phyloP scores from a whole-genome alignment of 2,329 filamentous ascomycete genomes.

The Trichoderma lentiforme region DNA sequence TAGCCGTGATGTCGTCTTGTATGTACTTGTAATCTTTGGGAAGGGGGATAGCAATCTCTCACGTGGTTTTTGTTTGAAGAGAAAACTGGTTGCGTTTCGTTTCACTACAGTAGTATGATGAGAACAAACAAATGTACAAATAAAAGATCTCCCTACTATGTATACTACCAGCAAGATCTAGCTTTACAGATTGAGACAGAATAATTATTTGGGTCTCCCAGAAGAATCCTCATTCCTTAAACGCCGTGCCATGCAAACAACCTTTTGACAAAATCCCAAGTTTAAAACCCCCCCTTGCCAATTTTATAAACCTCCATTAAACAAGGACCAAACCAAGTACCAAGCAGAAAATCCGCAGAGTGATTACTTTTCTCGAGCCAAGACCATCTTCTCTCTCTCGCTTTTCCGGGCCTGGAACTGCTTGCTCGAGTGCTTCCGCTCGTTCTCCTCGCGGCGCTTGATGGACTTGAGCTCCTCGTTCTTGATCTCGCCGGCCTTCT shows the following conservation, averaged over 20 bases:
- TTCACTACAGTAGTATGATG: too few species aligned
- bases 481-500: slow-evolving; percentile 97
- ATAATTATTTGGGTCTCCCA: background rate
- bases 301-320: background rate
- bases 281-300: background rate
- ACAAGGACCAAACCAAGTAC: background rate
- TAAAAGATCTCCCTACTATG: background rate
- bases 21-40: background rate
- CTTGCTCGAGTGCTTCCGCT: slow-evolving; percentile 86
- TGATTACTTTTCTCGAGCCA: slow-evolving; percentile 58
- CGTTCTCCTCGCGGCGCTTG: slow-evolving; percentile 91
- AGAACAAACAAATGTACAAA: background rate
- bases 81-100: background rate
- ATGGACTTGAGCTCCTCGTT: slow-evolving; percentile 79
- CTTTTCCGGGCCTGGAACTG: slow-evolving; percentile 68
- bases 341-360: background rate
- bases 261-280: background rate
- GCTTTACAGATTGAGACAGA: background rate
- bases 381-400: slow-evolving; percentile 90
- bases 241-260: slow-evolving; percentile 36
- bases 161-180: background rate
- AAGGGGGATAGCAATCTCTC: background rate
- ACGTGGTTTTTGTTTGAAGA: background rate
- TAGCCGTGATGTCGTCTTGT: background rate
- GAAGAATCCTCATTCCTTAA: slow-evolving; percentile 17